Percentiles rank a stretch among this genome's conserved stretches.
These are phyloP conservation scores for Lobulomyces angularis DNA, from an alignment of 192 early-diverging fungal genomes.

Conservation along the genomic window DNA sequence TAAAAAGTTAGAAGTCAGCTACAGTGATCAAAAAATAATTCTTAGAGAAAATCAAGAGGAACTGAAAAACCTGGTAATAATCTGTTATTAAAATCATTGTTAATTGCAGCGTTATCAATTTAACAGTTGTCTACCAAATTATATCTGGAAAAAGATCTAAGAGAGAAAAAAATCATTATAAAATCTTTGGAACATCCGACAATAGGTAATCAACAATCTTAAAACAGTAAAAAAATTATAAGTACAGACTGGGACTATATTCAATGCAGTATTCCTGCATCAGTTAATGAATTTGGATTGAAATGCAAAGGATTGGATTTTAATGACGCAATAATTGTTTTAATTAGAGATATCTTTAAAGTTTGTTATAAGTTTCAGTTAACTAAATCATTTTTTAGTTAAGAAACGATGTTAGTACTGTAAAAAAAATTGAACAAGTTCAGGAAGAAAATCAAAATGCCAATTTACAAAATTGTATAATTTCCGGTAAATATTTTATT, in stretches of 20 bases:
- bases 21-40: no score
- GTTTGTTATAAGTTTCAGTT: constrained; percentile 1
- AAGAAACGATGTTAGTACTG: not conserved
- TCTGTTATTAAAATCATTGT: no score
- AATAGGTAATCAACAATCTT: no score
- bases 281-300: constrained; percentile 25
- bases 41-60: no score
- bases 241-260: constrained; percentile 44
- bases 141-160: no score
- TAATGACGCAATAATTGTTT: constrained; percentile 34
- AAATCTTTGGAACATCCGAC: no score
- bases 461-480: not conserved
- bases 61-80: no score
- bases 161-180: no score
- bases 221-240: no score
- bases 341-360: constrained; percentile 25
- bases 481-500: constrained; percentile 14
- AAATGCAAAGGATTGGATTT: constrained; percentile 26
- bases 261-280: constrained; percentile 14
- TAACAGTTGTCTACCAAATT: no score
- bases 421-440: not conserved
- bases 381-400: not conserved
- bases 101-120: no score
- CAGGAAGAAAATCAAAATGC: not conserved
- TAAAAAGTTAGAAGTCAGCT: no score